Conservation (phyloP, 2,329 filamentous ascomycete genomes). For the Pseudogymnoascus sp. region DNA sequence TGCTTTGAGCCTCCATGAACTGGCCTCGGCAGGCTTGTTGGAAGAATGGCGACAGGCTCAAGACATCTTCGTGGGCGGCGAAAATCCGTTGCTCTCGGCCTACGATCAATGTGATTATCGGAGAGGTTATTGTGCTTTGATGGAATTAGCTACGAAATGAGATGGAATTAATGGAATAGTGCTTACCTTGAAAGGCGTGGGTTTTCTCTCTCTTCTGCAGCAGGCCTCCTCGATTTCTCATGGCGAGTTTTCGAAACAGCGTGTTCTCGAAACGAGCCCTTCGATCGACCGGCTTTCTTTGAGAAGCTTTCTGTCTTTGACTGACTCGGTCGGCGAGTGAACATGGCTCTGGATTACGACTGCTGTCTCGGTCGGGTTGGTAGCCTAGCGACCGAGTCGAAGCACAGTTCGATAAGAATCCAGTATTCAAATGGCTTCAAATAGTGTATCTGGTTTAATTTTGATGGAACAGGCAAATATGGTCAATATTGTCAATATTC, state of each 20-base stretch:
- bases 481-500: conserved; percentile 6
- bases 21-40: conserved; percentile 52
- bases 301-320: conserved; percentile 28
- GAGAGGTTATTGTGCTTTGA: conserved; percentile 47
- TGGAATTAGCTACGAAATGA: not conserved
- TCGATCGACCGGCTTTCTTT: conserved; percentile 19
- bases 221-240: conserved; percentile 22
- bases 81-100: conserved; percentile 80
- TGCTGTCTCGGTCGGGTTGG: conserved; percentile 7
- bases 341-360: conserved; percentile 12
- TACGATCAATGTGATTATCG: conserved; percentile 72
- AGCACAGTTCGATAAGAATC: not conserved
- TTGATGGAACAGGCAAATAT: conserved; percentile 1
- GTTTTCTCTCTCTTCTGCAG: conserved; percentile 19
- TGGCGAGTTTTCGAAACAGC: conserved; percentile 27
- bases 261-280: conserved; percentile 28
- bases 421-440: conserved; percentile 3
- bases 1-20: conserved; percentile 51
- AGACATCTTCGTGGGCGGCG: conserved; percentile 80
- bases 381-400: not conserved
- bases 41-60: conserved; percentile 74
- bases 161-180: not conserved
- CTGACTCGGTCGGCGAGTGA: conserved; percentile 13
- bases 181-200: conserved; percentile 20
- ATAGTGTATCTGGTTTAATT: not conserved